Percentiles rank a stretch among this genome's conserved stretches.
Conservation (phyloP, 2,329 filamentous ascomycete genomes). For the Colletotrichum sp. region DNA sequence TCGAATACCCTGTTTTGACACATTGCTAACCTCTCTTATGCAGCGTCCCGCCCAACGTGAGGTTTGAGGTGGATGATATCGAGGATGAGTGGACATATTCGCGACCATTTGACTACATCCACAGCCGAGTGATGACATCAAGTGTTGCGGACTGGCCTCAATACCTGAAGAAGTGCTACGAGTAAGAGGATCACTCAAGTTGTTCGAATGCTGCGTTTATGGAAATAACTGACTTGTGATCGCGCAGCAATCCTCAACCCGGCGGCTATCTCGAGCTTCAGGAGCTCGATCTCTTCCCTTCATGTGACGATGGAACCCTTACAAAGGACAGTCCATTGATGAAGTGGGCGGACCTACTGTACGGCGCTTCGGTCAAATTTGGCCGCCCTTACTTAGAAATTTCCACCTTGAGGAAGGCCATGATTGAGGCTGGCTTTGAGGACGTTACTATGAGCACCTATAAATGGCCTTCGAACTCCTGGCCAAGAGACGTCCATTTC, state of each 20-base stretch:
- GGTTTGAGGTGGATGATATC: slow-evolving; percentile 44
- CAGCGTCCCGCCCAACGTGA: slow-evolving; percentile 40
- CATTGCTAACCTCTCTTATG: no score
- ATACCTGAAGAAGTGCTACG: neutral
- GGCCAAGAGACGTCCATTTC: slow-evolving; percentile 35
- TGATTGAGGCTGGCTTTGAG: slow-evolving; percentile 31
- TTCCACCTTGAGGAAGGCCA: neutral
- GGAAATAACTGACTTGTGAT: neutral
- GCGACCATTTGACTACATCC: slow-evolving; percentile 38
- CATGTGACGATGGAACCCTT: slow-evolving; percentile 21
- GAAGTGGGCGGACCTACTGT: slow-evolving; percentile 35
- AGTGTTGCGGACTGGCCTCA: slow-evolving; percentile 44
- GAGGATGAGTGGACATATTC: slow-evolving; percentile 36
- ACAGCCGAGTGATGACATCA: slow-evolving; percentile 34
- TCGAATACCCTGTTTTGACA: no score
- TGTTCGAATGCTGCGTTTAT: neutral
- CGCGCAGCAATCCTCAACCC: slow-evolving; percentile 34
- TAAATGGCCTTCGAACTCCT: slow-evolving; percentile 39
- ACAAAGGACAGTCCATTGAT: slow-evolving; percentile 32
- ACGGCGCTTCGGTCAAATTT: slow-evolving; percentile 25
- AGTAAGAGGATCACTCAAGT: no score
- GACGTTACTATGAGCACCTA: slow-evolving; percentile 31
- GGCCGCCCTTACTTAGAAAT: neutral
- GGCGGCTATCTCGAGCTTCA: slow-evolving; percentile 46
- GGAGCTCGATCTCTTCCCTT: neutral